Evolutionary conservation across 1,284 basidiomycete species (phyloP).

Genomic region (Vanrija humicola): DNA sequence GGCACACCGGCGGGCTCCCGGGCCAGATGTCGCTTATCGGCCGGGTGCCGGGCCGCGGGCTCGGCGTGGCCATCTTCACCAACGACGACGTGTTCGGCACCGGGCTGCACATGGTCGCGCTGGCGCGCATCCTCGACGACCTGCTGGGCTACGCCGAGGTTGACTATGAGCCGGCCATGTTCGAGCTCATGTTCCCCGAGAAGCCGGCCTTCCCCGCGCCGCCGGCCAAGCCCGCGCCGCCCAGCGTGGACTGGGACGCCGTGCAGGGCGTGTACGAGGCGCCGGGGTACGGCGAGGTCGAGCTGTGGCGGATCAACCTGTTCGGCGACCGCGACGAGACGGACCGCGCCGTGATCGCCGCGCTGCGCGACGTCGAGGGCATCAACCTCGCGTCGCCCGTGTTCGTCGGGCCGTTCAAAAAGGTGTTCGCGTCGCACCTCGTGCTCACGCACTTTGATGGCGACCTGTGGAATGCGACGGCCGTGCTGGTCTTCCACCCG

Average conservation of each 20-base stretch:
- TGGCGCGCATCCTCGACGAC: conserved; percentile 19
- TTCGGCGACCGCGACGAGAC: not conserved
- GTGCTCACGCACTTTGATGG: conserved; percentile 26
- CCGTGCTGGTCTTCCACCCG: not conserved
- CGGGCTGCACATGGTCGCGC: conserved; percentile 4
- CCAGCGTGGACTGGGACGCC: not conserved
- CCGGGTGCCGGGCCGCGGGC: conserved; percentile 12
- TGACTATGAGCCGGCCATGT: conserved; percentile 11
- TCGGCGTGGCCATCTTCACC: conserved; percentile 16
- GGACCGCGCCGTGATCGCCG: not conserved
- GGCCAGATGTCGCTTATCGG: conserved; percentile 14
- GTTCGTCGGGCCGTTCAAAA: conserved; percentile 12
- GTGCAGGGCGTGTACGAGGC: conserved; percentile 8
- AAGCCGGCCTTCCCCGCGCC: not conserved
- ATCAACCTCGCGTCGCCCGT: not conserved
- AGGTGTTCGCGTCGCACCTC: conserved; percentile 20
- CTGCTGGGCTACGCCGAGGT: conserved; percentile 12
- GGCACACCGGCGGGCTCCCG: conserved; percentile 19
- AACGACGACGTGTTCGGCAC: conserved; percentile 16
- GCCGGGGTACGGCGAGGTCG: conserved; percentile 12
- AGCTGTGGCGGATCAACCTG: conserved; percentile 1
- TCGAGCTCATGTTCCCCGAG: not conserved
- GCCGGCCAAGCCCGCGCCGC: not conserved
- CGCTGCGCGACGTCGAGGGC: not conserved
- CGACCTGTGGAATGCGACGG: not conserved